These are phyloP conservation scores for Cryptococcus sp. DNA, from an alignment of 1,284 basidiomycete genomes.

Conservation along the genomic window DNA sequence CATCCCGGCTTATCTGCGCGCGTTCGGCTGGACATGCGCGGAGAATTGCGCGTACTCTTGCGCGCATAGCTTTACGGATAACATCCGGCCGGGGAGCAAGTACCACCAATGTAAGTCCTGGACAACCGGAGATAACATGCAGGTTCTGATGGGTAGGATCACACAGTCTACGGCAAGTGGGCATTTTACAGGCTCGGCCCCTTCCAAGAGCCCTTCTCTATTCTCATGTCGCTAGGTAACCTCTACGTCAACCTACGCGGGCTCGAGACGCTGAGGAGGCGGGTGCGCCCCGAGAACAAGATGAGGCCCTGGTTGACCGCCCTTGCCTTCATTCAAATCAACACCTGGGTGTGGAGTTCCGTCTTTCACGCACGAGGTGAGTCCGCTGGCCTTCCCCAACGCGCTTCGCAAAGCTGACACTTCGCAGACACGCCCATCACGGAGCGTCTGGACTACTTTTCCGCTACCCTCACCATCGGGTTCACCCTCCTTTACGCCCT, in stretches of 20 bases:
- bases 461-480: conserved; percentile 77
- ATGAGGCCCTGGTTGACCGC: conserved; percentile 67
- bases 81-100: conserved; percentile 51
- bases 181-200: conserved; percentile 81
- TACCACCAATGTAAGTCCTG: conserved; percentile 62
- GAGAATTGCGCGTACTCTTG: conserved; percentile 89
- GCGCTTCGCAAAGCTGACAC: neutral
- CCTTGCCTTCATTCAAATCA: conserved; percentile 72
- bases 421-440: conserved; percentile 70
- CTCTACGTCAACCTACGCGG: conserved; percentile 68
- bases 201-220: conserved; percentile 91
- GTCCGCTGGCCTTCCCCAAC: conserved; percentile 14
- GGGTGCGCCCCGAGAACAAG: conserved; percentile 60
- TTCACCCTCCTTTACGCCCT: conserved; percentile 70
- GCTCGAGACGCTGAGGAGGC: conserved; percentile 54
- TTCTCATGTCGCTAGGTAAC: conserved; percentile 80
- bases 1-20: conserved; percentile 54
- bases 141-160: neutral
- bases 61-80: conserved; percentile 74
- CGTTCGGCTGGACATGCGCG: conserved; percentile 65
- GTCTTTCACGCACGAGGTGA: conserved; percentile 89
- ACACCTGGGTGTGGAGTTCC: conserved; percentile 89
- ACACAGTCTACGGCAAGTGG: conserved; percentile 83
- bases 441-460: conserved; percentile 93
- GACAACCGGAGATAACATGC: neutral